Conservation (phyloP, 257 asterid species). For the Lycium ferocissimum region DNA sequence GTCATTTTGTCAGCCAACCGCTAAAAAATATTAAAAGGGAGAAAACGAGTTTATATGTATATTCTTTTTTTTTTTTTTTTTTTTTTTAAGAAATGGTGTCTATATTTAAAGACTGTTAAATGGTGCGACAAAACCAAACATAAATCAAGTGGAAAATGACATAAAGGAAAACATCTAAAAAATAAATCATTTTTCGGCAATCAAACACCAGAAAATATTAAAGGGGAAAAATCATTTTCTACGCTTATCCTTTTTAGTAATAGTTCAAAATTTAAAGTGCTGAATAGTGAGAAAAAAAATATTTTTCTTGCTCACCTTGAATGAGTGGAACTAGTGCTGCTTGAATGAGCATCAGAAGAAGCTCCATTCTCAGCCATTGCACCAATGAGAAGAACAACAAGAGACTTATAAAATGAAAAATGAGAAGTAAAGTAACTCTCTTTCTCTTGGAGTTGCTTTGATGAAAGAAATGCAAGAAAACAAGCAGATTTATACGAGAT, state of each 20-base stretch:
- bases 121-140: not conserved
- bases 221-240: not conserved
- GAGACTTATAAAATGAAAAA: not conserved
- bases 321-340: not conserved
- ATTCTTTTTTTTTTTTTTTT: no score
- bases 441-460: slow-evolving; percentile 1
- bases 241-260: no score
- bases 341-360: not conserved
- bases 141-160: not conserved
- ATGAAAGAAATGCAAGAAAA: not conserved
- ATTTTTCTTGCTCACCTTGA: not conserved
- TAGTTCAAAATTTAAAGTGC: no score
- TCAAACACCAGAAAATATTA: not conserved
- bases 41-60: no score
- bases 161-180: not conserved
- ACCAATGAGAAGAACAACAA: slow-evolving; percentile 1
- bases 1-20: not conserved
- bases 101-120: not conserved
- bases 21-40: not conserved
- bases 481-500: not conserved
- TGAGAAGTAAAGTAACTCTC: not conserved
- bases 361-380: slow-evolving; percentile 13
- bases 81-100: no score
- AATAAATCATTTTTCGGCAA: not conserved
- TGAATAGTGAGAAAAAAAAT: not conserved